phyloP scores from a whole-genome alignment of 345 rosid genomes.

The Corchorus olitorius region DNA sequence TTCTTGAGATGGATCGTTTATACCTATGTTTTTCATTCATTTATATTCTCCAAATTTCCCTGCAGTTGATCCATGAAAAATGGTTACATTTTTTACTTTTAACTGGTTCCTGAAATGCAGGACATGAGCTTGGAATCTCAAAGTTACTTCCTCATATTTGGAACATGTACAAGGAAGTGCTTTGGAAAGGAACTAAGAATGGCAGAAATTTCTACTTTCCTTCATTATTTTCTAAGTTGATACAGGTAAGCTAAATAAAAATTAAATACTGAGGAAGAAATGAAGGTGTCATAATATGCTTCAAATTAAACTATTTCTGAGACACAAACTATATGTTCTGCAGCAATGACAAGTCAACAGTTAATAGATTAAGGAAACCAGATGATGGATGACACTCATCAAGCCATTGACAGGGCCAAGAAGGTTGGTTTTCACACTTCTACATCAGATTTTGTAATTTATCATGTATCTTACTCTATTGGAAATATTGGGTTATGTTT shows the following conservation, averaged over 20 bases:
- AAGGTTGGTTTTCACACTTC: slow-evolving; percentile 43
- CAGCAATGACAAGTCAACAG: slow-evolving; percentile 90
- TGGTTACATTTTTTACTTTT: too few species aligned
- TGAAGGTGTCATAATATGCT: background rate
- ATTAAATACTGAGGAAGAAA: too few species aligned
- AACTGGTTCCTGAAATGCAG: slow-evolving; percentile 33
- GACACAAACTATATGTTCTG: slow-evolving; percentile 19
- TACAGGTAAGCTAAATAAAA: slow-evolving; percentile 52
- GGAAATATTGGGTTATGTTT: background rate
- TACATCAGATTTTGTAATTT: slow-evolving; percentile 1
- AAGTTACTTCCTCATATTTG: slow-evolving; percentile 64
- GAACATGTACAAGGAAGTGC: slow-evolving; percentile 87
- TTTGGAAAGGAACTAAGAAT: slow-evolving; percentile 95
- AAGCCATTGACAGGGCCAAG: slow-evolving; percentile 87
- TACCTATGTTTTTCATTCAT: slow-evolving; percentile 53
- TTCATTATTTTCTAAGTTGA: slow-evolving; percentile 85
- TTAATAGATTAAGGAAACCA: slow-evolving; percentile 67
- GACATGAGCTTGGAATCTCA: slow-evolving; percentile 65
- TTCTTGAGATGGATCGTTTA: slow-evolving; percentile 74
- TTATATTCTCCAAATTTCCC: slow-evolving; percentile 61
- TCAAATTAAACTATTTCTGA: slow-evolving; percentile 22
- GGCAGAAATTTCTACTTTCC: slow-evolving; percentile 82
- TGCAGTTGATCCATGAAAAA: slow-evolving; percentile 73
- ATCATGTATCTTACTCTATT: slow-evolving; percentile 12
- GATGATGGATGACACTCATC: slow-evolving; percentile 95